These are phyloP conservation scores for Geosmithia morbida DNA, from an alignment of 2,329 filamentous ascomycete species.

Conservation along the genomic window DNA sequence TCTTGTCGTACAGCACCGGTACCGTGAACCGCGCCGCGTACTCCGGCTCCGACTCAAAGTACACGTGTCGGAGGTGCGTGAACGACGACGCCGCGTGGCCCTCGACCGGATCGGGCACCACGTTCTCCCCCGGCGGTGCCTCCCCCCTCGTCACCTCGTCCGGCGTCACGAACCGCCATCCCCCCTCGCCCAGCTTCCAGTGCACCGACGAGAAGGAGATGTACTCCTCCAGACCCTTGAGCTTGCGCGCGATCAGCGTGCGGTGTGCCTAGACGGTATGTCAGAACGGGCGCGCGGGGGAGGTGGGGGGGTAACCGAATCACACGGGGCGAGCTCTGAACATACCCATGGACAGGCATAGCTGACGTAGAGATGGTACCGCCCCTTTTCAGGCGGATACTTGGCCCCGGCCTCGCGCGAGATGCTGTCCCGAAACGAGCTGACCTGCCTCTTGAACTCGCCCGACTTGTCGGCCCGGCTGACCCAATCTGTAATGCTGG, in stretches of 20 bases:
- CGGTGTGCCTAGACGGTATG: conserved; percentile 48
- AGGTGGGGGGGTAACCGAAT: background rate
- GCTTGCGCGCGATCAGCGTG: conserved; percentile 70
- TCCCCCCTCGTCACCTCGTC: conserved; percentile 27
- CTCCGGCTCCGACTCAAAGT: conserved; percentile 58
- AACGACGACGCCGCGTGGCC: conserved; percentile 46
- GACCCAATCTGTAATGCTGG: conserved; percentile 70
- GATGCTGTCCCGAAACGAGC: conserved; percentile 70
- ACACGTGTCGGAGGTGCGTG: conserved; percentile 60
- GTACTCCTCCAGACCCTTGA: conserved; percentile 85
- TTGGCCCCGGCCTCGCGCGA: conserved; percentile 55
- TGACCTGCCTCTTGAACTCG: conserved; percentile 84
- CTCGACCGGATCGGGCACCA: conserved; percentile 52
- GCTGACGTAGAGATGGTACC: conserved; percentile 91
- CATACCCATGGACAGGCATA: conserved; percentile 82
- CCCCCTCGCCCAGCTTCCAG: conserved; percentile 64
- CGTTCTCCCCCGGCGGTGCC: conserved; percentile 45
- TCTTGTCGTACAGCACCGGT: conserved; percentile 72
- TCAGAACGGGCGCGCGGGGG: background rate
- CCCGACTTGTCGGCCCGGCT: conserved; percentile 61
- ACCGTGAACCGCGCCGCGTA: conserved; percentile 78
- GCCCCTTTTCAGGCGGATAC: conserved; percentile 73
- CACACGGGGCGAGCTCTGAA: no score
- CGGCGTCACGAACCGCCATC: conserved; percentile 69
- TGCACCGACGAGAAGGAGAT: conserved; percentile 73